Base-by-base conservation (phyloP, 495 filamentous ascomycete genomes). In the Podospora bellae-mahoneyi region DNA sequence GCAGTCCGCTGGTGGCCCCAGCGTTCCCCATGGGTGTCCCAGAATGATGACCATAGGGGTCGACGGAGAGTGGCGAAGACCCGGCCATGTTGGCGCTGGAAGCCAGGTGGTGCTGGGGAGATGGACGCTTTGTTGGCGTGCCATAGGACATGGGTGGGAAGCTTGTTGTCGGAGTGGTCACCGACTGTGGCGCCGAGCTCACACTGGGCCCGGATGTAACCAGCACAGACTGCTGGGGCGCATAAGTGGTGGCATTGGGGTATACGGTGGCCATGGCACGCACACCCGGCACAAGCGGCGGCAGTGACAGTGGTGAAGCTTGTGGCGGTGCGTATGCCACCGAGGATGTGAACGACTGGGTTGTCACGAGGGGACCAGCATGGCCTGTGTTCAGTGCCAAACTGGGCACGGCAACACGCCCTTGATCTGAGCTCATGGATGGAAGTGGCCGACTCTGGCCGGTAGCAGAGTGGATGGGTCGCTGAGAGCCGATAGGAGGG, bases 181-280 rank as follows among this genome's bases (percentile, higher is more conserved):
- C 56, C 16, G 63, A 23, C 9, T 69, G 53, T 3, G 66, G 39
- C 23, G 53, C 39, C 19, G 64, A 65, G 19, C 66, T 26, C 32
- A 70, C 56, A 15, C 61, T 60, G n/a, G 78, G 68, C n/a, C 76
- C 76, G 58, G 73, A 77, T 5, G 79, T 79, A n/a, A 79, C 63
- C 5, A 77, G 48, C 7, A 74, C 59, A 0, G 76, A 32, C 10
- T 74, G 76, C 39, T 77, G 74, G 6, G 76, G 67, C 0, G 77
- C 64, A 69, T 76, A 80, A 0, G 70, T 68, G 9, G 76, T 75
- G 13, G 79, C 71, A 5, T 76, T 62, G 1, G 74, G 76, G 64
- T 77, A 84, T 6, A 83, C 81, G 0, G 80, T 83, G n/a, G 82
- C 75, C 82, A 84, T 84, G n/a, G 82, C 82, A 6, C 81, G 77